Conservation (phyloP, 2,329 filamentous ascomycete species). For the Podosphaera fusca region DNA sequence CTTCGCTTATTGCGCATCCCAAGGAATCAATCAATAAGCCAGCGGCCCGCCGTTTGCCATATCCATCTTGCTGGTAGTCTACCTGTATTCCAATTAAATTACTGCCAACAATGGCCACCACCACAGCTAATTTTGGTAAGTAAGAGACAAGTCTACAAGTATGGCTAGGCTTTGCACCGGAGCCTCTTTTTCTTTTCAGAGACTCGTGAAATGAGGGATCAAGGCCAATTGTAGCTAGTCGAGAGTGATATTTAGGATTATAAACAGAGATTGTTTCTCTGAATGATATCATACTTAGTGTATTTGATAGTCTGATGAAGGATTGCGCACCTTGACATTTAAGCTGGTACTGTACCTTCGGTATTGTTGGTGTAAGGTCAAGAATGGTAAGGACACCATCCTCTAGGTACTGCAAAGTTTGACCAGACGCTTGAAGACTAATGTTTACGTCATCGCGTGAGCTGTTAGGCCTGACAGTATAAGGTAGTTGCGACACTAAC, state of each 20-base stretch:
- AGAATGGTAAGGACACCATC: slow-evolving; percentile 33
- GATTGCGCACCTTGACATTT: slow-evolving; percentile 29
- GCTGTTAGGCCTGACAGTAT: background rate
- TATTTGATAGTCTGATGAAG: slow-evolving; percentile 42
- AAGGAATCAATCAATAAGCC: slow-evolving; percentile 53
- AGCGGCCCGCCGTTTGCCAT: slow-evolving; percentile 30
- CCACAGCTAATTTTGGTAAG: slow-evolving; percentile 41
- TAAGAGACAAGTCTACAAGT: slow-evolving; percentile 30
- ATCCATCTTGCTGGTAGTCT: slow-evolving; percentile 33
- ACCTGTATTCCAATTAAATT: slow-evolving; percentile 46
- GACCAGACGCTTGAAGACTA: slow-evolving; percentile 37
- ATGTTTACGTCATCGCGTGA: slow-evolving; percentile 16
- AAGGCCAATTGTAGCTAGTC: slow-evolving; percentile 21
- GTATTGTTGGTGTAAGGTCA: slow-evolving; percentile 38
- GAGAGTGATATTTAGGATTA: slow-evolving; percentile 41
- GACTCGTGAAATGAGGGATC: slow-evolving; percentile 3
- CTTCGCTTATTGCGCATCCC: slow-evolving; percentile 33
- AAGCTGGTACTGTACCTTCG: slow-evolving; percentile 33
- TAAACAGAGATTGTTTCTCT: slow-evolving; percentile 33
- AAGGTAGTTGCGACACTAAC: slow-evolving; percentile 9
- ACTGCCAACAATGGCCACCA: slow-evolving; percentile 38
- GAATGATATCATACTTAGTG: slow-evolving; percentile 40
- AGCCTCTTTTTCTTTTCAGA: slow-evolving; percentile 11
- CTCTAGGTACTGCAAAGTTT: slow-evolving; percentile 36
- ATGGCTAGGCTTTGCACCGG: slow-evolving; percentile 2